Conservation (phyloP, 2,329 filamentous ascomycete species). For the Aspergillus sp. region DNA sequence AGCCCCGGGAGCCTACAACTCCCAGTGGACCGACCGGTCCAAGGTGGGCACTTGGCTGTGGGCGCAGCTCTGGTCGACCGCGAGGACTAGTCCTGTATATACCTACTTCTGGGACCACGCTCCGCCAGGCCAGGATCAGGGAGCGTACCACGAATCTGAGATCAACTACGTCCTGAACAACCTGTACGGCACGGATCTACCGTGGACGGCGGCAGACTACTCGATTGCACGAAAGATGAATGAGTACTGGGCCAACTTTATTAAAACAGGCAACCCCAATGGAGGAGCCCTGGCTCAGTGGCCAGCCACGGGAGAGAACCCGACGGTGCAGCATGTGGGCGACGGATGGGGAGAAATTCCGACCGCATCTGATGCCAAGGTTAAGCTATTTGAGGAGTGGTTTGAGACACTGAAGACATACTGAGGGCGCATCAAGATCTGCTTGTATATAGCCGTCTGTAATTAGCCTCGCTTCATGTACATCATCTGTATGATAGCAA, state of each 20-base stretch:
- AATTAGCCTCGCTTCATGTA: not conserved
- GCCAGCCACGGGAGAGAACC: not conserved
- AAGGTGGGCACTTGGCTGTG: conserved; percentile 30
- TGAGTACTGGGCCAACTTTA: conserved; percentile 36
- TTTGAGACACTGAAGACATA: not conserved
- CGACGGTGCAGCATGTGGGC: conserved; percentile 7
- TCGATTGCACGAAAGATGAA: conserved; percentile 26
- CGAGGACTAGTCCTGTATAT: conserved; percentile 22
- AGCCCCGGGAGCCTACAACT: conserved; percentile 25
- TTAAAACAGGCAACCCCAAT: conserved; percentile 33
- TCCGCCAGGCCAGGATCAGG: conserved; percentile 26
- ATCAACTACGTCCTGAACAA: conserved; percentile 35
- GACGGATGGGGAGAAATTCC: conserved; percentile 11
- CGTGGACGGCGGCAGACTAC: conserved; percentile 27
- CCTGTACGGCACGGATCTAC: conserved; percentile 24
- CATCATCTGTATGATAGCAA: not conserved
- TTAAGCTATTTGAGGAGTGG: not conserved
- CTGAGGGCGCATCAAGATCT: not conserved
- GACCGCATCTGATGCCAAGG: not conserved
- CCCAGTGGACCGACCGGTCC: conserved; percentile 26
- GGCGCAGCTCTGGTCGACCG: conserved; percentile 23
- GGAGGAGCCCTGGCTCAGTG: conserved; percentile 15
- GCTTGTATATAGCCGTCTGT: not conserved
- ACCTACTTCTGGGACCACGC: conserved; percentile 33
- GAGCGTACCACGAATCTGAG: conserved; percentile 32